phyloP scores from a whole-genome alignment of 257 asterid genomes.

The Paraleonurus japonicus region DNA sequence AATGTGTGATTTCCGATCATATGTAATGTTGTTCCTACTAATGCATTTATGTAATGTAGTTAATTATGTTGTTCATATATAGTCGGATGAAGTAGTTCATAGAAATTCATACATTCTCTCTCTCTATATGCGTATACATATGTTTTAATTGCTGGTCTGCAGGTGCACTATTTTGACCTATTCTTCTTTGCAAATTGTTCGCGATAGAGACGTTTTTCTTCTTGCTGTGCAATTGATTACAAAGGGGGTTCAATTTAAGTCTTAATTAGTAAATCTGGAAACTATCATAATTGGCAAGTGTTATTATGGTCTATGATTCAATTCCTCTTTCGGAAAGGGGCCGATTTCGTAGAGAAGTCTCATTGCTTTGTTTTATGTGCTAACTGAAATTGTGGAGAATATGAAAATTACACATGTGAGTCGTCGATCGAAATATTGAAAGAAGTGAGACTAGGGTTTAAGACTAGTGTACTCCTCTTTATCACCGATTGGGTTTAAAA shows the following conservation, averaged over 20 bases:
- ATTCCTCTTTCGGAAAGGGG: no score
- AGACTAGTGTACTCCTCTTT: no score
- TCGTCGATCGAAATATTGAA: no score
- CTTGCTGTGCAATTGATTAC: no score
- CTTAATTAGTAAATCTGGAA: no score
- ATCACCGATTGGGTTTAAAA: no score
- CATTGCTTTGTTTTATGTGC: neutral
- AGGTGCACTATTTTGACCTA: conserved; percentile 9
- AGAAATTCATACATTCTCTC: neutral
- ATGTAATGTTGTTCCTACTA: neutral
- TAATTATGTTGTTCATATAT: neutral
- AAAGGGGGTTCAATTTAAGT: no score
- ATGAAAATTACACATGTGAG: no score
- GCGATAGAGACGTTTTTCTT: no score
- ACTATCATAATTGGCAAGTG: no score
- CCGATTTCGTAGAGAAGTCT: neutral
- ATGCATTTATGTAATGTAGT: neutral
- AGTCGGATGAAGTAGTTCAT: conserved; percentile 14
- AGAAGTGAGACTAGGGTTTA: no score
- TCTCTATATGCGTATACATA: neutral
- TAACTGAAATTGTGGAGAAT: no score
- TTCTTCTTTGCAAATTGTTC: neutral
- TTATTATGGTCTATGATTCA: neutral
- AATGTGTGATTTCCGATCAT: conserved; percentile 1
- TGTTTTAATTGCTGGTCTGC: neutral